Conservation (phyloP, 495 filamentous ascomycete species). For the Penicillium salamii region DNA sequence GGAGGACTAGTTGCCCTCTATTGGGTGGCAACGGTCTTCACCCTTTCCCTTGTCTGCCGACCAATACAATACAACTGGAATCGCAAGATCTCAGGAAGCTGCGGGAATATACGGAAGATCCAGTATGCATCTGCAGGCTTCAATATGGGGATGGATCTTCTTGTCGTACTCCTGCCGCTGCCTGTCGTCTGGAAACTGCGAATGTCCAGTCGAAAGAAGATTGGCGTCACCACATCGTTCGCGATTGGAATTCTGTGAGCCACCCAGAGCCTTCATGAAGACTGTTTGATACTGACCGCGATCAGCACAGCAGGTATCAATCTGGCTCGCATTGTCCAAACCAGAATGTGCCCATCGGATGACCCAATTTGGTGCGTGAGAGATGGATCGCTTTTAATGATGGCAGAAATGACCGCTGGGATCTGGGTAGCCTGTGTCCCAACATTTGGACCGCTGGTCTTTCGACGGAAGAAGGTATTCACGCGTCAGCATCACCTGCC, state of each 20-base stretch:
- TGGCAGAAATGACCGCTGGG: slow-evolving; percentile 14
- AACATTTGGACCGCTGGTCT: slow-evolving; percentile 16
- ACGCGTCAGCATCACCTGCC: slow-evolving; percentile 2
- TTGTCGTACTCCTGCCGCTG: slow-evolving; percentile 15
- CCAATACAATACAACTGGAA: slow-evolving; percentile 23
- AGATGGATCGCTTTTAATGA: slow-evolving; percentile 14
- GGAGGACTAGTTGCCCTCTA: slow-evolving; percentile 13
- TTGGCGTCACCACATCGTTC: slow-evolving; percentile 9
- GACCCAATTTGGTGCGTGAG: slow-evolving; percentile 12
- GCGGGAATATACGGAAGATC: slow-evolving; percentile 11
- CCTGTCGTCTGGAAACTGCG: slow-evolving; percentile 15
- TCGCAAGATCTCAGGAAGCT: slow-evolving; percentile 7
- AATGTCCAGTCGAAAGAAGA: slow-evolving; percentile 16
- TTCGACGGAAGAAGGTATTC: background rate
- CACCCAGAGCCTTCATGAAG: background rate
- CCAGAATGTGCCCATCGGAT: slow-evolving; percentile 5
- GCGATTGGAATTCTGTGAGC: slow-evolving; percentile 16
- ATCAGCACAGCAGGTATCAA: slow-evolving; percentile 15
- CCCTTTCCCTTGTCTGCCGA: slow-evolving; percentile 16
- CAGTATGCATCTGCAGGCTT: slow-evolving; percentile 19
- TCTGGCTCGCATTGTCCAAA: slow-evolving; percentile 17
- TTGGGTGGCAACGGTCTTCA: slow-evolving; percentile 14
- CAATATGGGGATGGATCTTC: slow-evolving; percentile 19
- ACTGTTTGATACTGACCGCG: background rate
- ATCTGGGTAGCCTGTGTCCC: slow-evolving; percentile 17